Conservation (phyloP, 2,329 filamentous ascomycete genomes). For the Zymoseptoria crescenta region DNA sequence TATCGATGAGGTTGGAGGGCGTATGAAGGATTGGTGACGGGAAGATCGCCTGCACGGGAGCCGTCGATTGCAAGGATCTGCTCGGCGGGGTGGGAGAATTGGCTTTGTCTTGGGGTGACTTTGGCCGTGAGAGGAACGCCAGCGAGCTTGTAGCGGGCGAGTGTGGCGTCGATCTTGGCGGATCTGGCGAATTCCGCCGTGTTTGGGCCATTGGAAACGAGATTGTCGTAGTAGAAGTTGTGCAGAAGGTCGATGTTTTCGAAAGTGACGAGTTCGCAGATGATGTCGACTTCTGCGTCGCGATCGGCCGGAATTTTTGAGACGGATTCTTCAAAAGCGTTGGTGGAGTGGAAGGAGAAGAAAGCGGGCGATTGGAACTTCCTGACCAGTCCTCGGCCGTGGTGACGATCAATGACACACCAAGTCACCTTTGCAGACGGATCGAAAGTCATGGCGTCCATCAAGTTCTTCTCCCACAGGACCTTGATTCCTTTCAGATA, state of each 20-base stretch:
- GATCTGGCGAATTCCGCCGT: neutral
- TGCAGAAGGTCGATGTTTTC: slow-evolving; percentile 57
- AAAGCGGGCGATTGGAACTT: slow-evolving; percentile 59
- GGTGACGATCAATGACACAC: slow-evolving; percentile 64
- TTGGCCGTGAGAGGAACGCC: neutral
- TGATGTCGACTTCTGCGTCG: slow-evolving; percentile 43
- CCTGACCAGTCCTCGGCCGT: slow-evolving; percentile 57
- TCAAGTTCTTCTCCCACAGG: slow-evolving; percentile 56
- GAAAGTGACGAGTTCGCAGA: slow-evolving; percentile 60
- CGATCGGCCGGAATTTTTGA: slow-evolving; percentile 1
- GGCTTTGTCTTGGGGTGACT: neutral
- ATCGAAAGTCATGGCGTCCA: slow-evolving; percentile 56
- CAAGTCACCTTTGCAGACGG: slow-evolving; percentile 51
- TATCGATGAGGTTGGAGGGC: slow-evolving; percentile 50
- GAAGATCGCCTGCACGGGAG: neutral
- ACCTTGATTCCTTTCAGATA: slow-evolving; percentile 55
- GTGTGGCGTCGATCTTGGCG: neutral
- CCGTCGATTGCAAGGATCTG: neutral
- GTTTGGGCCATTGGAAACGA: slow-evolving; percentile 49
- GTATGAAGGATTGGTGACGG: slow-evolving; percentile 40
- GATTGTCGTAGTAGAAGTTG: slow-evolving; percentile 61
- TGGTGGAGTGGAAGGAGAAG: slow-evolving; percentile 75
- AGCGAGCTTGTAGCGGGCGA: slow-evolving; percentile 10
- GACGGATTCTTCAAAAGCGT: slow-evolving; percentile 60
- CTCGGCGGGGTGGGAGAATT: neutral